These are phyloP conservation scores for Artemisia argyi DNA, from an alignment of 129 eudicot species.

Conservation along the genomic window DNA sequence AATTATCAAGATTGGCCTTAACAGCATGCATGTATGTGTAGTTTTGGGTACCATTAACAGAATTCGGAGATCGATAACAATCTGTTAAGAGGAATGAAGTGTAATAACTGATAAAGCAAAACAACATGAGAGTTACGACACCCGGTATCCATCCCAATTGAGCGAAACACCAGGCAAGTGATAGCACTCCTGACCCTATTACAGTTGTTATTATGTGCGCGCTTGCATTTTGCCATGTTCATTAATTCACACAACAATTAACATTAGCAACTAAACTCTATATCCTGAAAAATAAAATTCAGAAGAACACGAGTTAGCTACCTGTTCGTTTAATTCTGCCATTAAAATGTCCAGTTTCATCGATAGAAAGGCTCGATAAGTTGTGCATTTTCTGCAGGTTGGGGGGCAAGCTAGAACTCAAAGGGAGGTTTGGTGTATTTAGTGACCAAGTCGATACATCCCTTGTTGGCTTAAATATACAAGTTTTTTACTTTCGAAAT, in stretches of 20 bases:
- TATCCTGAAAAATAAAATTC: neutral
- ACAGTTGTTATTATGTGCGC: constrained; percentile 63
- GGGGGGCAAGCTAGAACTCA: neutral
- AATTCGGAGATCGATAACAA: no score
- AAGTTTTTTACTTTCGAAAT: neutral
- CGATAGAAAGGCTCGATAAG: neutral
- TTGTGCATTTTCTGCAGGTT: constrained; percentile 1
- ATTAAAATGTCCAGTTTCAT: neutral
- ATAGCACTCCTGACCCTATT: constrained; percentile 67
- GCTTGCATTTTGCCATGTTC: constrained; percentile 34
- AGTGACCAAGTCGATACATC: neutral
- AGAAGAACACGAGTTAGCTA: neutral
- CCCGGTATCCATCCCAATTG: constrained; percentile 68
- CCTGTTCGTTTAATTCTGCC: constrained; percentile 13
- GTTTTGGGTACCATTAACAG: constrained; percentile 41
- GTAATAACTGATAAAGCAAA: constrained; percentile 40
- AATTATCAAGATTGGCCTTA: constrained; percentile 44
- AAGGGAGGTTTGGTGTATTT: neutral
- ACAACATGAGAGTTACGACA: constrained; percentile 32
- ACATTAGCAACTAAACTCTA: neutral
- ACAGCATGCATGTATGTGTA: constrained; percentile 56
- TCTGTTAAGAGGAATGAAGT: constrained; percentile 47
- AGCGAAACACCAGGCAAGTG: constrained; percentile 65
- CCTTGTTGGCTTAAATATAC: neutral
- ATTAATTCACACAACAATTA: no score